Conservation (phyloP, 2,329 filamentous ascomycete species). For the Diaporthe ampelina region DNA sequence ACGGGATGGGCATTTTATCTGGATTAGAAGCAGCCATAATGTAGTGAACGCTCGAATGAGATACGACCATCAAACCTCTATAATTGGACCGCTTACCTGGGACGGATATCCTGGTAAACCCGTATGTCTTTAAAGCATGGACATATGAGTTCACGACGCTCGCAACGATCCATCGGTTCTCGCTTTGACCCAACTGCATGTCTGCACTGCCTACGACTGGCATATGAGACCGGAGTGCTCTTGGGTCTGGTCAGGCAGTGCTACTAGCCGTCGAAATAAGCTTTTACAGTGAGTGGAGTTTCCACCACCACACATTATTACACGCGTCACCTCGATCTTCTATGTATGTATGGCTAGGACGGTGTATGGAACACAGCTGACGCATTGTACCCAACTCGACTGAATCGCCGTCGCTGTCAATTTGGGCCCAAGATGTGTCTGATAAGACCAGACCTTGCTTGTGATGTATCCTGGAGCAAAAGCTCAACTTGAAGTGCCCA, state of each 20-base stretch:
- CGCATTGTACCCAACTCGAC: background rate
- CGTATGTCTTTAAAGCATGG: background rate
- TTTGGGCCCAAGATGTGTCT: background rate
- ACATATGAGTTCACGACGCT: background rate
- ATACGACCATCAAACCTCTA: background rate
- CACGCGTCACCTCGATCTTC: background rate
- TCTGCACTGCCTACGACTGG: background rate
- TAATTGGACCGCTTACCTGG: background rate
- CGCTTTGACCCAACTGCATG: background rate
- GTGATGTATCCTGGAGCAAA: background rate
- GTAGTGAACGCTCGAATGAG: constrained; percentile 3
- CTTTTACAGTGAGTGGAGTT: too few relatives aligned
- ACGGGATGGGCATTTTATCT: constrained; percentile 3
- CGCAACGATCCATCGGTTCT: background rate
- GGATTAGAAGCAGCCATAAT: background rate
- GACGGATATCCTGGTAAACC: background rate
- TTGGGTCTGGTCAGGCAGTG: background rate
- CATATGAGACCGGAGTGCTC: background rate
- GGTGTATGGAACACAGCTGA: background rate
- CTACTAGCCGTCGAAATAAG: background rate
- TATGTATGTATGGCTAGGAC: background rate
- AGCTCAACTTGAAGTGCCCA: background rate
- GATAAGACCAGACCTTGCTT: background rate
- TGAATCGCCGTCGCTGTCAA: background rate
- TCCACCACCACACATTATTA: too few relatives aligned